Percentiles rank a stretch among this genome's conserved stretches.
These are phyloP conservation scores for Fraxinus baroniana DNA, from an alignment of 305 asterid species.

Conservation along the genomic window DNA sequence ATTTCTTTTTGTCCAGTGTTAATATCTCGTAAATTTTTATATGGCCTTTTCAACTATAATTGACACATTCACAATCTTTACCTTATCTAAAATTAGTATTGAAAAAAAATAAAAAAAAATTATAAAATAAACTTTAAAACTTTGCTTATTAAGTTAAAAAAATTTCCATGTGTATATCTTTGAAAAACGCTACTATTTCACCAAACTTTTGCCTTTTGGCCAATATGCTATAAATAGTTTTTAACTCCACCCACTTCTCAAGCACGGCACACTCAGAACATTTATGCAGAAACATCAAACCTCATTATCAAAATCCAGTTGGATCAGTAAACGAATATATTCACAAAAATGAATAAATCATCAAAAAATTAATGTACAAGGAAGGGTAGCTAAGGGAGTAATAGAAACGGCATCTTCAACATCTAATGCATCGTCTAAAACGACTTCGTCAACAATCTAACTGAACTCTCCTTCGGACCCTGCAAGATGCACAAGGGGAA, in stretches of 20 bases:
- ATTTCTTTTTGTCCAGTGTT: too few species aligned
- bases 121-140: neutral
- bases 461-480: neutral
- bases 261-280: neutral
- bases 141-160: too few species aligned
- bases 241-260: neutral
- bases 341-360: neutral
- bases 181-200: neutral
- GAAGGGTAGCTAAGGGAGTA: neutral
- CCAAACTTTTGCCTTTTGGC: neutral
- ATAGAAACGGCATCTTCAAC: neutral
- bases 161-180: neutral
- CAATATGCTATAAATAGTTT: neutral
- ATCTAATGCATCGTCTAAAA: neutral
- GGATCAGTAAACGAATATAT: neutral
- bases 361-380: constrained; percentile 25
- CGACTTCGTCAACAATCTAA: neutral
- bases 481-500: neutral
- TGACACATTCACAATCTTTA: neutral
- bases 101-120: neutral
- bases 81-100: neutral
- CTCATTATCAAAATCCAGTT: neutral
- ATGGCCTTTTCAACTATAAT: neutral
- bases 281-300: neutral
- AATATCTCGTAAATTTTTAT: neutral